These are phyloP conservation scores for Phytophthora ohioensis DNA, from an alignment of 352 stramenopile genomes.

Conservation along the genomic window DNA sequence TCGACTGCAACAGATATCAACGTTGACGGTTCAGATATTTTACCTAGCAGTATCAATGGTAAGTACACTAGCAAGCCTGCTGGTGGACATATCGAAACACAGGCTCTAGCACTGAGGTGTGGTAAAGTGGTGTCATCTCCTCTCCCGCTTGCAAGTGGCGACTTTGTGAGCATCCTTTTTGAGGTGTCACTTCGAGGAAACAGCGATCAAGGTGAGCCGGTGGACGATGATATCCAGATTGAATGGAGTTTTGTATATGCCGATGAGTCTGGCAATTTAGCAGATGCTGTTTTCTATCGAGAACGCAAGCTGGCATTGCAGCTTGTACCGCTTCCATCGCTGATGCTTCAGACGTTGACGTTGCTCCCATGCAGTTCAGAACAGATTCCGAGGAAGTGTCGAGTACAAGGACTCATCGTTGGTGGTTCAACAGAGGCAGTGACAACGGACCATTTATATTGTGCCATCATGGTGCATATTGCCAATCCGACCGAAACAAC, in stretches of 20 bases:
- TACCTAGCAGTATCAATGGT: not conserved
- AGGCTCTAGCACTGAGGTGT: constrained; percentile 30
- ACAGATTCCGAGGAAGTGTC: constrained; percentile 7
- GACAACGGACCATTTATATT: constrained; percentile 63
- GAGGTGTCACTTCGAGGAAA: constrained; percentile 41
- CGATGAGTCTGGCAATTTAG: constrained; percentile 22
- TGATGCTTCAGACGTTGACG: constrained; percentile 49
- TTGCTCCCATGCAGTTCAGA: constrained; percentile 48
- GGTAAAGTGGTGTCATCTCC: constrained; percentile 28
- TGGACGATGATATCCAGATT: constrained; percentile 54
- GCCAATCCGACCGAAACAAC: constrained; percentile 78
- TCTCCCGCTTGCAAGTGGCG: constrained; percentile 44
- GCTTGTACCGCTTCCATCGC: constrained; percentile 60
- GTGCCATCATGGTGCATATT: constrained; percentile 59
- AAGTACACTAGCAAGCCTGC: not conserved
- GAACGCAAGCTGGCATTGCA: constrained; percentile 60
- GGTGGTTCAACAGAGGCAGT: not conserved
- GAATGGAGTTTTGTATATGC: constrained; percentile 77
- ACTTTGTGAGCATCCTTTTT: constrained; percentile 50
- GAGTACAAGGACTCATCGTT: not conserved
- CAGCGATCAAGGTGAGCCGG: constrained; percentile 17
- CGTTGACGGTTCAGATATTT: not conserved
- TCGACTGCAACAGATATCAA: constrained; percentile 5
- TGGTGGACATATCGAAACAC: constrained; percentile 23
- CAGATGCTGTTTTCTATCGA: constrained; percentile 51